Percentiles rank a stretch among this genome's conserved stretches.
Evolutionary conservation across 1,284 basidiomycete genomes (phyloP).

Genomic region (Ceratobasidium sp.): DNA sequence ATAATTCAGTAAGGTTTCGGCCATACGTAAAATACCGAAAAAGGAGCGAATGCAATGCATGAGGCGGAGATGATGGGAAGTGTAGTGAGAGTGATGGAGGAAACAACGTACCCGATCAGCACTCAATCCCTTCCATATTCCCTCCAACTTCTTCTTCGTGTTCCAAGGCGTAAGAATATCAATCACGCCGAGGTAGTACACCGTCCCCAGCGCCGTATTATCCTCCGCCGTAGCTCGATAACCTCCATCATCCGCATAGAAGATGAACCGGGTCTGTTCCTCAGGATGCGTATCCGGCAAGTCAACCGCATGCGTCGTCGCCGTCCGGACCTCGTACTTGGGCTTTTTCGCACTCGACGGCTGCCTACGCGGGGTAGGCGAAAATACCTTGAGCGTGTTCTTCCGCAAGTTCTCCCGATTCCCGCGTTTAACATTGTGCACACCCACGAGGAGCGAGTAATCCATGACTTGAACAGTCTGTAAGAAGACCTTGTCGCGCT

Average conservation of each 20-base stretch:
- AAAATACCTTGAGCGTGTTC: slow-evolving; percentile 91
- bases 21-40: slow-evolving; percentile 1
- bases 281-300: slow-evolving; percentile 75
- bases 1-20: neutral
- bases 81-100: slow-evolving; percentile 23
- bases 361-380: slow-evolving; percentile 61
- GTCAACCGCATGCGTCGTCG: slow-evolving; percentile 51
- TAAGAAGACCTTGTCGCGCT: slow-evolving; percentile 87
- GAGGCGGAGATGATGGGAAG: neutral
- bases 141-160: slow-evolving; percentile 82
- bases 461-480: slow-evolving; percentile 93
- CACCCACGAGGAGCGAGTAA: slow-evolving; percentile 93
- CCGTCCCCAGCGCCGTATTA: slow-evolving; percentile 77
- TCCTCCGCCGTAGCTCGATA: slow-evolving; percentile 87
- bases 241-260: slow-evolving; percentile 98
- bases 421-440: slow-evolving; percentile 91
- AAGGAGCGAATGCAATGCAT: neutral
- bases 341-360: slow-evolving; percentile 20
- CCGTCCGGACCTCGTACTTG: slow-evolving; percentile 30
- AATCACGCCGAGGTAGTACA: slow-evolving; percentile 96
- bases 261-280: slow-evolving; percentile 87
- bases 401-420: slow-evolving; percentile 91
- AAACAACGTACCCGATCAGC: slow-evolving; percentile 78
- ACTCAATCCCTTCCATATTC: slow-evolving; percentile 90
- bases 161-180: slow-evolving; percentile 94